A percentile compares a stretch with the other conserved stretches of the same genome.
phyloP scores from a whole-genome alignment of 2,329 filamentous ascomycete species.

The Chrysosporium keratinophilum region DNA sequence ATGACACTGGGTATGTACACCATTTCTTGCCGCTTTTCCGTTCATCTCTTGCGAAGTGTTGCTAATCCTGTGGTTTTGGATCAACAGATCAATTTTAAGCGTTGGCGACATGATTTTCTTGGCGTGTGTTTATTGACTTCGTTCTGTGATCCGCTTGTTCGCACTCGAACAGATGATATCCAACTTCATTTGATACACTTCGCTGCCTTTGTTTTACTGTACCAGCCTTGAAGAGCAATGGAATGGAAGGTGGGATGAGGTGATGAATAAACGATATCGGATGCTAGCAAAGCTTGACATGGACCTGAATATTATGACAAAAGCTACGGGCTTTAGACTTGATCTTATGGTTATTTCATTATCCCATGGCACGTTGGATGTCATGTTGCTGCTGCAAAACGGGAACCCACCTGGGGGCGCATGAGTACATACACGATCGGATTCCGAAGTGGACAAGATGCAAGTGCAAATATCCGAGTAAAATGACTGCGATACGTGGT shows the following conservation, averaged over 20 bases:
- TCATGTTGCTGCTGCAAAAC: no score
- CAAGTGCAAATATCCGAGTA: background rate
- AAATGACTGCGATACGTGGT: background rate
- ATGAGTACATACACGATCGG: no score
- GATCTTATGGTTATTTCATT: no score
- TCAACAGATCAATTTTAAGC: constrained; percentile 14
- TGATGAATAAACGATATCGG: no score
- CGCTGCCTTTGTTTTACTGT: background rate
- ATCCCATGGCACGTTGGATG: no score
- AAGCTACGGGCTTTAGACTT: no score
- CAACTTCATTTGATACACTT: background rate
- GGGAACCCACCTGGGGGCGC: no score
- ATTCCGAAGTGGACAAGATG: background rate
- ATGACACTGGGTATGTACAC: constrained; percentile 52
- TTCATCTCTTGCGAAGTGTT: background rate
- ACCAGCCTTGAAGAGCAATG: background rate
- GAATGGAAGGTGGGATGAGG: no score
- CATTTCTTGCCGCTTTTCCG: background rate
- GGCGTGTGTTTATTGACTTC: background rate
- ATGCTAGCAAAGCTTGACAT: no score
- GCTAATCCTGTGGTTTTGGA: background rate
- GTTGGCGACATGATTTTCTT: background rate
- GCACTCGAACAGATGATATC: constrained; percentile 4
- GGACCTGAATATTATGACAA: no score
- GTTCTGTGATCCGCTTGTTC: background rate